Evolutionary conservation across 139 green algal genomes (phyloP), one percentile per base, ranked within the genome.

Genomic region (Coelastrella sp.): DNA sequence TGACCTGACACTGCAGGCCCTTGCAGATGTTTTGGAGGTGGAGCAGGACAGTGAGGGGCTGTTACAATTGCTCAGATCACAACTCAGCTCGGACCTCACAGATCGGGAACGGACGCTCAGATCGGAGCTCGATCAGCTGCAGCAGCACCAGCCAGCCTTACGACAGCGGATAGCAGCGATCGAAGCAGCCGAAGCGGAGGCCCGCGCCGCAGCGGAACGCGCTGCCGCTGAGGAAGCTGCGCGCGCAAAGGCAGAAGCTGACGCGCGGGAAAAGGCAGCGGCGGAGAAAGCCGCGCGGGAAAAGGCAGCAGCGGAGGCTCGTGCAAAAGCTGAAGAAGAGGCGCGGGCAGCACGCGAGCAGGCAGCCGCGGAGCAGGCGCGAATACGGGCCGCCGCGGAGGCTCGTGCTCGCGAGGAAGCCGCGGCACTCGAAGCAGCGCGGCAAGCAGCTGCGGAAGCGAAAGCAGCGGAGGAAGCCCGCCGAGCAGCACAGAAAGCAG

Each of bases 251-350:
- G 74, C 85, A 73, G 73, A 56, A 74, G 56, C 73, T 64, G 82
- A 74, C n/a, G 75, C 75, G 89, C 79, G 84, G 89, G 87, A n/a
- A 78, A 22, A 71, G 76, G 76, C 83, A 89, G 76, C 47, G 60
- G 20, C 57, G 75, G 85, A 61, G 71, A 80, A 56, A 73, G 82
- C 76, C 88, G 74, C 61, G 75, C 58, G 16, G 5, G 60, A 61
- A 13, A 56, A 83, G 66, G 86, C 77, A 58, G 77, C 66, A 61
- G 79, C 79, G 61, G 66, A 16, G 60, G 60, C 85, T n/a, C 22
- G 61, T 58, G 47, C 77, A 5, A 32, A 54, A 47, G 80, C 60
- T 16, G 17, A 22, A 54, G 80, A 75, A 23, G 64, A 80, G 73
- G 85, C 68, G 5, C 16, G 17, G 68, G 17, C 7, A n/a, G 68